These are phyloP conservation scores for Lathyrus oleraceus DNA, from an alignment of 306 rosid species.

Conservation along the genomic window DNA sequence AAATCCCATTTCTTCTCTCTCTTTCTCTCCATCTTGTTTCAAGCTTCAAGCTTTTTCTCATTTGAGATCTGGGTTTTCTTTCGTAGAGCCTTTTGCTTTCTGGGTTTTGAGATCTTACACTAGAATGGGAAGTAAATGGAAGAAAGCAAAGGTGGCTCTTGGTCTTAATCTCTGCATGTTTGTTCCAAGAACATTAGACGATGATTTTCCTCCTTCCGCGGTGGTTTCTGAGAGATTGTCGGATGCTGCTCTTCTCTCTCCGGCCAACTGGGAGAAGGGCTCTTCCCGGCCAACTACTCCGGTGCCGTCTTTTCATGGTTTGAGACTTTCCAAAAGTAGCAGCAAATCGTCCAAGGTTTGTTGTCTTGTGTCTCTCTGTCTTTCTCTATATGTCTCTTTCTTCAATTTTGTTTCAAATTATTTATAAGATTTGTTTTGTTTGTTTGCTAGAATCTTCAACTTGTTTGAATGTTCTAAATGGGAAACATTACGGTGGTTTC, in stretches of 20 bases:
- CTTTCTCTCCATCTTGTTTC: conserved; percentile 28
- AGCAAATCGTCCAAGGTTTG: conserved; percentile 53
- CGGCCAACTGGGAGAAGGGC: conserved; percentile 49
- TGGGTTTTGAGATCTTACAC: conserved; percentile 40
- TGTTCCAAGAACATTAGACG: conserved; percentile 74
- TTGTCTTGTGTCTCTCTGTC: neutral
- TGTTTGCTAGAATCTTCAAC: conserved; percentile 28
- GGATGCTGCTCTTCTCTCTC: conserved; percentile 84
- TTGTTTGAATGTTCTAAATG: conserved; percentile 10
- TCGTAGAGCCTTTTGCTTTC: conserved; percentile 8
- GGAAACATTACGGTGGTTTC: neutral
- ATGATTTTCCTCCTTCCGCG: conserved; percentile 60
- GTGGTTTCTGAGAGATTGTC: conserved; percentile 64
- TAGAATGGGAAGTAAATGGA: conserved; percentile 94
- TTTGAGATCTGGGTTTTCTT: conserved; percentile 76
- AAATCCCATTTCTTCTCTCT: conserved; percentile 48
- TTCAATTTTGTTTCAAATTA: neutral
- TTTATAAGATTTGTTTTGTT: conserved; percentile 18
- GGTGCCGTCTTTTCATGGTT: conserved; percentile 35
- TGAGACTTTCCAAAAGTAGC: conserved; percentile 45
- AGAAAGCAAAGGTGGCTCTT: conserved; percentile 81
- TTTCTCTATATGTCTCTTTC: neutral
- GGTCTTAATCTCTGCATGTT: conserved; percentile 81
- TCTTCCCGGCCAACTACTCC: conserved; percentile 44
- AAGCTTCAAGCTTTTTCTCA: conserved; percentile 46